Evolutionary conservation across 306 rosid species (phyloP).

Genomic region (Ochetophila trinervis): DNA sequence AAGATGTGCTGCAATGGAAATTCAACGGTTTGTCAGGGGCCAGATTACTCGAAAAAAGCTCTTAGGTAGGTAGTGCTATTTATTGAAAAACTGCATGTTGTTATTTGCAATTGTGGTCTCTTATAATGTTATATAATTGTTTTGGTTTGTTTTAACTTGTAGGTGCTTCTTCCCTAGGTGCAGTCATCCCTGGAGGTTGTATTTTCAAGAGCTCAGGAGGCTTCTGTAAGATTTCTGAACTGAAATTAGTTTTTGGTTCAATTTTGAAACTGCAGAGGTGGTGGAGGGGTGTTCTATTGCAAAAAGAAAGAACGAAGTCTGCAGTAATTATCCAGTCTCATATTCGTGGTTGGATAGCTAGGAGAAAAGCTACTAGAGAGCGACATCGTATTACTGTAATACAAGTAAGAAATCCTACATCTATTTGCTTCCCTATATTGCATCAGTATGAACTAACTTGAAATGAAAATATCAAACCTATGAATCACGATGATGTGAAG

Average conservation of each 20-base stretch:
- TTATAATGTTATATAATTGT: conserved; percentile 5
- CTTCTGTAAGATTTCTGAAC: conserved; percentile 35
- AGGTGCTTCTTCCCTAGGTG: conserved; percentile 41
- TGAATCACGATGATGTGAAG: too few relatives aligned
- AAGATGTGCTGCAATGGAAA: conserved; percentile 54
- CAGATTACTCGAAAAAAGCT: conserved; percentile 52
- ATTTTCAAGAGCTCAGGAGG: conserved; percentile 27
- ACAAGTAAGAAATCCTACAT: conserved; percentile 53
- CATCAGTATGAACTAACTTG: background rate
- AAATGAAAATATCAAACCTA: background rate
- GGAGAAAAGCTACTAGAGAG: conserved; percentile 44
- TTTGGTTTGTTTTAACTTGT: conserved; percentile 16
- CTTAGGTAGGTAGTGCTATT: conserved; percentile 45
- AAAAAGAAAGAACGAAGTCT: conserved; percentile 44
- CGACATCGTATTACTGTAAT: conserved; percentile 46
- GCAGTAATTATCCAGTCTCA: conserved; percentile 65
- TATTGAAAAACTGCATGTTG: conserved; percentile 11
- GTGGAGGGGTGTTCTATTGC: conserved; percentile 63
- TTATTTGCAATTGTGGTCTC: conserved; percentile 5
- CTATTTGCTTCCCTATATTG: conserved; percentile 7
- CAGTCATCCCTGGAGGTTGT: conserved; percentile 24
- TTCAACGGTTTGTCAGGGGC: conserved; percentile 71
- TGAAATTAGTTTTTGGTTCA: conserved; percentile 42
- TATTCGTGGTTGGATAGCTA: conserved; percentile 63
- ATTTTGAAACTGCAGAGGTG: conserved; percentile 73